A percentile compares a stretch with the other conserved stretches of the same genome.
phyloP scores from a whole-genome alignment of 148 eudicot genomes.

The Polygonum maritimum region DNA sequence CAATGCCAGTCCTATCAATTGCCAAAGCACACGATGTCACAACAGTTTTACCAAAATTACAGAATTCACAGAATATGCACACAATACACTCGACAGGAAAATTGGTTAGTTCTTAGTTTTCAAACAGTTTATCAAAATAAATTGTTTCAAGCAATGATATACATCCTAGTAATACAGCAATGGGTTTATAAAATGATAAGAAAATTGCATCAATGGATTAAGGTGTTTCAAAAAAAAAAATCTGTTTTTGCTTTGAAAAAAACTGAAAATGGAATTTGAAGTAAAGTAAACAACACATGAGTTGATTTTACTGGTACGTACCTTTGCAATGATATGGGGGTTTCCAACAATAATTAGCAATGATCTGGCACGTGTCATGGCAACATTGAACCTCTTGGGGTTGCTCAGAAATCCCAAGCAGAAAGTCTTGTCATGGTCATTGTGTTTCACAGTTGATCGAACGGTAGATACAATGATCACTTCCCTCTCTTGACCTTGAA shows the following conservation, averaged over 20 bases:
- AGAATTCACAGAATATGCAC: not conserved
- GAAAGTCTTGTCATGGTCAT: slow-evolving; percentile 58
- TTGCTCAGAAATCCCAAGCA: slow-evolving; percentile 90
- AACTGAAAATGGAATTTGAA: too few species aligned
- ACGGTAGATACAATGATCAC: slow-evolving; percentile 89
- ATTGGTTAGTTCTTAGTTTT: too few species aligned
- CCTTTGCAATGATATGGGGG: slow-evolving; percentile 90
- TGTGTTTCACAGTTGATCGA: slow-evolving; percentile 73
- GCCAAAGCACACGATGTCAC: slow-evolving; percentile 11
- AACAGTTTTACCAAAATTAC: not conserved
- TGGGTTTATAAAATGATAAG: too few species aligned
- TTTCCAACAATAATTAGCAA: slow-evolving; percentile 80
- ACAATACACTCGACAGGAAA: not conserved
- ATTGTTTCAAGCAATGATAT: too few species aligned
- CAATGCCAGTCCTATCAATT: slow-evolving; percentile 61
- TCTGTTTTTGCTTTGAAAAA: too few species aligned
- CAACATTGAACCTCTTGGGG: slow-evolving; percentile 87
- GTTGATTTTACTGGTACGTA: slow-evolving; percentile 9
- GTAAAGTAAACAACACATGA: too few species aligned
- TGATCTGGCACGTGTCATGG: slow-evolving; percentile 87
- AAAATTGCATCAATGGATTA: too few species aligned
- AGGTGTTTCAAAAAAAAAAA: too few species aligned
- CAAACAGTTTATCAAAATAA: too few species aligned
- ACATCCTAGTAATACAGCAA: too few species aligned
- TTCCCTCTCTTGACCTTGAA: slow-evolving; percentile 88